phyloP scores from a whole-genome alignment of 2,329 filamentous ascomycete genomes.

The Verticillium albo-atrum region DNA sequence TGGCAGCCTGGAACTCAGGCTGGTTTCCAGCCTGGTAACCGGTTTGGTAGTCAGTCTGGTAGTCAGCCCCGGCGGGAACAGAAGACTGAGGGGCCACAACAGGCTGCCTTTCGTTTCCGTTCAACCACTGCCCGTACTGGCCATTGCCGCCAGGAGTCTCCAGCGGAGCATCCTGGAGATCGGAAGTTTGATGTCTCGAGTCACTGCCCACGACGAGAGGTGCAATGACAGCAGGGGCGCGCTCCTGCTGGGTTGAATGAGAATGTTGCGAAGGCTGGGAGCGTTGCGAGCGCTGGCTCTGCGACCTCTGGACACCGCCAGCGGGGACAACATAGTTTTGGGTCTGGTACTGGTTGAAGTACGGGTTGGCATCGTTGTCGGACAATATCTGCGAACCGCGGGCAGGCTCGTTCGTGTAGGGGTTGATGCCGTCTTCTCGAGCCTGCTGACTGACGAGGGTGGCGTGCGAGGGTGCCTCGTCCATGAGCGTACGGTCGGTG shows the following conservation, averaged over 20 bases:
- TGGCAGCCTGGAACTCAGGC: neutral
- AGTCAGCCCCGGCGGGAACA: neutral
- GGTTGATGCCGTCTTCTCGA: conserved; percentile 51
- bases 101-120: neutral
- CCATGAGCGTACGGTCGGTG: conserved; percentile 39
- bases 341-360: neutral
- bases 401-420: conserved; percentile 46
- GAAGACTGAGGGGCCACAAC: neutral
- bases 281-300: conserved; percentile 2
- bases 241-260: neutral
- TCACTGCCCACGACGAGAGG: neutral
- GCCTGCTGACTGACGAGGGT: conserved; percentile 46
- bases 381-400: conserved; percentile 5
- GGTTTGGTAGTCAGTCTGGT: neutral
- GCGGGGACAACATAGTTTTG: conserved; percentile 1
- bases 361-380: neutral
- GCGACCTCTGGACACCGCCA: conserved; percentile 2
- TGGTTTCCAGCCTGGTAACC: neutral
- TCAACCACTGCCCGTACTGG: conserved; percentile 11
- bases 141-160: conserved; percentile 9
- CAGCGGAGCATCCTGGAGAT: neutral
- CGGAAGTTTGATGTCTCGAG: neutral
- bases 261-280: neutral
- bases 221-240: neutral
- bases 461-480: conserved; percentile 45